phyloP scores from a whole-genome alignment of 768 basidiomycete species.

The Mycena venus region DNA sequence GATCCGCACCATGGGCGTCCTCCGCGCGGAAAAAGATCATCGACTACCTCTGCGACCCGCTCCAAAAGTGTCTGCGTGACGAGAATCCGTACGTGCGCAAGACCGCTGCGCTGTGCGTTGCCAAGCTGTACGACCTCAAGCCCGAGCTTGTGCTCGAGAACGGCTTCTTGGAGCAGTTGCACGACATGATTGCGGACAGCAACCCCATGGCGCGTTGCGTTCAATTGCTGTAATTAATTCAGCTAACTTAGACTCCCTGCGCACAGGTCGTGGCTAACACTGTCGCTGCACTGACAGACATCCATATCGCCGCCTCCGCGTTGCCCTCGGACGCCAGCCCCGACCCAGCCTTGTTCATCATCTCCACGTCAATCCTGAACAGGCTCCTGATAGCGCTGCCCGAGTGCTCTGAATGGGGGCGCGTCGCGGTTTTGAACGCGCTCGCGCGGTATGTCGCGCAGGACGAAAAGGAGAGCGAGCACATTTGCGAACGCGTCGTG shows the following conservation, averaged over 20 bases:
- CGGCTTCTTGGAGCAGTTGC: slow-evolving; percentile 89
- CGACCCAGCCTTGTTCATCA: slow-evolving; percentile 80
- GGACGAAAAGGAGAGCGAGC: slow-evolving; percentile 96
- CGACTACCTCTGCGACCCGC: slow-evolving; percentile 96
- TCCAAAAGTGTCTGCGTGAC: slow-evolving; percentile 92
- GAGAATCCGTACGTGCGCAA: slow-evolving; percentile 99
- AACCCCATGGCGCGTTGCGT: slow-evolving; percentile 89
- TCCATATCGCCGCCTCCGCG: slow-evolving; percentile 80
- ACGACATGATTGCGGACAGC: slow-evolving; percentile 94
- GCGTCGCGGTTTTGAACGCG: slow-evolving; percentile 92
- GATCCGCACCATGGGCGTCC: slow-evolving; percentile 97
- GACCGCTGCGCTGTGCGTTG: slow-evolving; percentile 96
- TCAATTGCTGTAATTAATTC: too few species aligned
- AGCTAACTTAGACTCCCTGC: neutral
- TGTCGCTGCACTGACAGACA: slow-evolving; percentile 92
- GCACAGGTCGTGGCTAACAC: slow-evolving; percentile 97
- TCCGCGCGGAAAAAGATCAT: slow-evolving; percentile 99
- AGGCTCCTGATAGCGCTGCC: slow-evolving; percentile 97
- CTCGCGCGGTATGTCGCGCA: slow-evolving; percentile 85
- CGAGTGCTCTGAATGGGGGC: slow-evolving; percentile 99
- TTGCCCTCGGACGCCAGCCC: slow-evolving; percentile 66
- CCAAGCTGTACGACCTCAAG: slow-evolving; percentile 97
- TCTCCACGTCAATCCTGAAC: slow-evolving; percentile 86
- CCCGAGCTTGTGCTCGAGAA: slow-evolving; percentile 95
- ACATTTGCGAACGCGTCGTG: slow-evolving; percentile 98